Evolutionary conservation across 2,329 filamentous ascomycete genomes (phyloP), one percentile per base, ranked within the genome.

Genomic region (Arachnopeziza araneosa): DNA sequence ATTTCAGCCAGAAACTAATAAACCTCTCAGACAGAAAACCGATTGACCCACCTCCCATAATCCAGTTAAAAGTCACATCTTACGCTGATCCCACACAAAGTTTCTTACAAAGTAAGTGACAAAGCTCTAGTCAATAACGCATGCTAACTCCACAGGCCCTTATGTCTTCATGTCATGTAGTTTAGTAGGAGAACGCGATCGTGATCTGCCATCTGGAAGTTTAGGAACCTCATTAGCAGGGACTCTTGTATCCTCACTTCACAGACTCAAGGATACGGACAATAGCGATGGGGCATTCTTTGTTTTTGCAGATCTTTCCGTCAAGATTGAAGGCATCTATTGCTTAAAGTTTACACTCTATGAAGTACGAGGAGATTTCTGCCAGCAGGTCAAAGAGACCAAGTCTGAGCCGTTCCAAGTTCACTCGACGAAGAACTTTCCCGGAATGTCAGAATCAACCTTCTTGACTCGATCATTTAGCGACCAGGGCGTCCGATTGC

Each of bases 281-380:
- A 92, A 92, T 70, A 79, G 78, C 77, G 90, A 95, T 73, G 89
- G 89, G 12, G 91, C 87, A 0, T 96, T 92, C 75, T 96, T 96
- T 70, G 87, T 96, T n/a, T 96, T 96, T 74, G 89, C 89, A 5
- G 91, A 96, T 73, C 79, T 96, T 23, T 95, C 90, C 0, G 85
- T 93, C 62, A 88, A 88, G 70, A 79, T 85, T 24, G 84, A 89
- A 68, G 92, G 92, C 30, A 80, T 78, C 22, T 93, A 86, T 71
- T 81, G 87, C 44, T 80, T 96, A 49, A 83, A 86, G 58, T 96
- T 96, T 71, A 88, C 84, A 54, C 79, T 96, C 17, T 93, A 88
- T 73, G 89, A 93, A 72, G 84, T 90, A 75, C 79, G 74, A 62
- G 70, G 75, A 50, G 55, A 61, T 8, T 59, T 64, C 14, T 65